These are phyloP conservation scores for Hypoxylon intermedium DNA, from an alignment of 495 filamentous ascomycete genomes.

Conservation along the genomic window DNA sequence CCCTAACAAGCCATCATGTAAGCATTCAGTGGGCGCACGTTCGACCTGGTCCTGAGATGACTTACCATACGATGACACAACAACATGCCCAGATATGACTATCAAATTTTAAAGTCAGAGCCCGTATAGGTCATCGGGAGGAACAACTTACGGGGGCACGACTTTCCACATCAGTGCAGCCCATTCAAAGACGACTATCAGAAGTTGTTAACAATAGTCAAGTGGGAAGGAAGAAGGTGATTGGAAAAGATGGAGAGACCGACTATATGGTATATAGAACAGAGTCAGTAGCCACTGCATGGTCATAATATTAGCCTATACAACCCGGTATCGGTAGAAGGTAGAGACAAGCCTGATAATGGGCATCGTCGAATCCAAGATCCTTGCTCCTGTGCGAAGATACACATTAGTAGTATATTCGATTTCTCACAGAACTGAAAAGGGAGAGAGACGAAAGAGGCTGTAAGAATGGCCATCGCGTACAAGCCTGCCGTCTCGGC, in stretches of 20 bases:
- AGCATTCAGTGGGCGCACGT: neutral
- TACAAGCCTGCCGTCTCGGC: slow-evolving; percentile 62
- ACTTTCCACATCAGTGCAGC: slow-evolving; percentile 76
- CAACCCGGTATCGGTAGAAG: too few species aligned
- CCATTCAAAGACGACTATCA: slow-evolving; percentile 70
- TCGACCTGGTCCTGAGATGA: slow-evolving; percentile 16
- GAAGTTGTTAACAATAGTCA: slow-evolving; percentile 35
- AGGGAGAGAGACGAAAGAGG: too few species aligned
- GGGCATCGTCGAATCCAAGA: slow-evolving; percentile 47
- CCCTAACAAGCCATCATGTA: slow-evolving; percentile 51
- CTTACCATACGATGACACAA: slow-evolving; percentile 43
- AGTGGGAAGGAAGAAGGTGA: slow-evolving; percentile 5
- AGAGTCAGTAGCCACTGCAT: slow-evolving; percentile 77
- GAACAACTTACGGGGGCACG: slow-evolving; percentile 53
- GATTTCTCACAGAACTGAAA: too few species aligned
- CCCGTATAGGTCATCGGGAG: neutral
- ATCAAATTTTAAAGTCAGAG: slow-evolving; percentile 20
- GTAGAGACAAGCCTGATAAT: slow-evolving; percentile 45
- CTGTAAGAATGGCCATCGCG: slow-evolving; percentile 2
- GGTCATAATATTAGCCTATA: neutral
- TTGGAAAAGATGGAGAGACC: slow-evolving; percentile 16
- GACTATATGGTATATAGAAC: slow-evolving; percentile 73
- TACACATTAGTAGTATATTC: neutral
- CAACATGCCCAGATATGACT: slow-evolving; percentile 41
- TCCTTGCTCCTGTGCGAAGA: slow-evolving; percentile 36